Percentiles rank a stretch among this genome's conserved stretches.
Evolutionary conservation across 495 filamentous ascomycete species (phyloP).

Genomic region (Daldinia loculata): DNA sequence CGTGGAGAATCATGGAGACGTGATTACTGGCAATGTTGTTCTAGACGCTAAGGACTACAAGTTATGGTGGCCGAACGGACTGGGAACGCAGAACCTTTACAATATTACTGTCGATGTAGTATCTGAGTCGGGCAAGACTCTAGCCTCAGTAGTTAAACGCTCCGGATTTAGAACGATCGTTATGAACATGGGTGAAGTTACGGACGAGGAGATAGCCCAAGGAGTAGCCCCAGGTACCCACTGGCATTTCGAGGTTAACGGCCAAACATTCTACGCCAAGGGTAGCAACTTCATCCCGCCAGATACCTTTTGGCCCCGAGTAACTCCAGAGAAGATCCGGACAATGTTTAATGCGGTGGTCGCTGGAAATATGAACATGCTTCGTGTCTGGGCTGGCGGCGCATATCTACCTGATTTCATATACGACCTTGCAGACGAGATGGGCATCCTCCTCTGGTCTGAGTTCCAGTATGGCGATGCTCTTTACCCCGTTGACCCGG

Average conservation of each 20-base stretch:
- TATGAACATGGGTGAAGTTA: conserved; percentile 68
- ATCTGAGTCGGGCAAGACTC: conserved; percentile 43
- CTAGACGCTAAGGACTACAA: conserved; percentile 59
- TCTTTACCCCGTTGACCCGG: conserved; percentile 65
- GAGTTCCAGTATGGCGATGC: conserved; percentile 74
- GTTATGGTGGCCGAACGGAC: conserved; percentile 71
- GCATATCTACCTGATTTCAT: conserved; percentile 73
- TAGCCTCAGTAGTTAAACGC: conserved; percentile 63
- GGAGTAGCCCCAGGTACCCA: conserved; percentile 66
- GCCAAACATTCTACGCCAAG: conserved; percentile 73
- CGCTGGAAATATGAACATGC: conserved; percentile 73
- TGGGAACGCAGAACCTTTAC: conserved; percentile 69
- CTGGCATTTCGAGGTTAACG: conserved; percentile 76
- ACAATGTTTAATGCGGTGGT: conserved; percentile 65
- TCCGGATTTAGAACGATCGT: conserved; percentile 75
- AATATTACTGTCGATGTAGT: conserved; percentile 62
- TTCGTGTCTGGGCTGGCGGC: conserved; percentile 72
- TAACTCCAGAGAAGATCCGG: conserved; percentile 62
- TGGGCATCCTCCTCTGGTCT: conserved; percentile 72
- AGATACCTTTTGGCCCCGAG: conserved; percentile 72
- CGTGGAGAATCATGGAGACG: conserved; percentile 55
- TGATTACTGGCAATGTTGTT: conserved; percentile 60
- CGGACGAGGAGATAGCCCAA: conserved; percentile 62
- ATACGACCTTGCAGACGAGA: conserved; percentile 72
- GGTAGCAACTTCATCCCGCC: conserved; percentile 73